phyloP scores from a whole-genome alignment of 1,139 yeast species.

The Yamadazyma triangularis region DNA sequence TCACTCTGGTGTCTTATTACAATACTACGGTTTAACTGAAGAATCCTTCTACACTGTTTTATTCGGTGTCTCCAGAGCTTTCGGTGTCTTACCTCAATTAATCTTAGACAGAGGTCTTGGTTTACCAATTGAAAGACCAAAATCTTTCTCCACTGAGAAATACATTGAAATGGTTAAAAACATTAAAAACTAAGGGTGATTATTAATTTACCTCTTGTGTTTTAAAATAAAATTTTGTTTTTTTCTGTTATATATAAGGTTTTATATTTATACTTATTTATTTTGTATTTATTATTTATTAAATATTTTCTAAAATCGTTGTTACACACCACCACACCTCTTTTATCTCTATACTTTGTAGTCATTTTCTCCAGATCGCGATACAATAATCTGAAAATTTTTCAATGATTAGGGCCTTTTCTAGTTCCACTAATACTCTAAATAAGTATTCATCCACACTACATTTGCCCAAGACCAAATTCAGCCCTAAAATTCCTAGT shows the following conservation, averaged over 20 bases:
- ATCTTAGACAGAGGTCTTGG: slow-evolving; percentile 96
- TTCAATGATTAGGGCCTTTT: neutral
- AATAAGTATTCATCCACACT: slow-evolving; percentile 29
- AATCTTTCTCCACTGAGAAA: slow-evolving; percentile 80
- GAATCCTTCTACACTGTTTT: slow-evolving; percentile 95
- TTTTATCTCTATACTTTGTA: slow-evolving; percentile 1
- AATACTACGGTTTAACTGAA: slow-evolving; percentile 95
- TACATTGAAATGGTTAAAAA: slow-evolving; percentile 58
- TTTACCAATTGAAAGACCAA: slow-evolving; percentile 95
- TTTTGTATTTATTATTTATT: slow-evolving; percentile 4
- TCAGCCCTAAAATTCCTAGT: slow-evolving; percentile 40
- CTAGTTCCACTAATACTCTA: neutral
- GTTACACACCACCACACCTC: slow-evolving; percentile 1
- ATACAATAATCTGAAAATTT: too few relatives aligned
- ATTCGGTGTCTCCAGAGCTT: slow-evolving; percentile 97
- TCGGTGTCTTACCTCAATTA: slow-evolving; percentile 96
- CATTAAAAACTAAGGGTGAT: slow-evolving; percentile 16
- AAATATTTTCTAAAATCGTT: slow-evolving; percentile 5
- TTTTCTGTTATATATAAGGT: slow-evolving; percentile 8
- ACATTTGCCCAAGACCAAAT: slow-evolving; percentile 36
- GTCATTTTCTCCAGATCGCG: too few relatives aligned
- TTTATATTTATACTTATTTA: slow-evolving; percentile 11
- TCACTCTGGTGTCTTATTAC: slow-evolving; percentile 94
- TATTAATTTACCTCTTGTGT: too few relatives aligned
- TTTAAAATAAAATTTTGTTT: too few relatives aligned